Evolutionary conservation across 1,139 yeast genomes (phyloP), one percentile per base, ranked within the genome.

Genomic region (Magnusiomyces suaveolens): DNA sequence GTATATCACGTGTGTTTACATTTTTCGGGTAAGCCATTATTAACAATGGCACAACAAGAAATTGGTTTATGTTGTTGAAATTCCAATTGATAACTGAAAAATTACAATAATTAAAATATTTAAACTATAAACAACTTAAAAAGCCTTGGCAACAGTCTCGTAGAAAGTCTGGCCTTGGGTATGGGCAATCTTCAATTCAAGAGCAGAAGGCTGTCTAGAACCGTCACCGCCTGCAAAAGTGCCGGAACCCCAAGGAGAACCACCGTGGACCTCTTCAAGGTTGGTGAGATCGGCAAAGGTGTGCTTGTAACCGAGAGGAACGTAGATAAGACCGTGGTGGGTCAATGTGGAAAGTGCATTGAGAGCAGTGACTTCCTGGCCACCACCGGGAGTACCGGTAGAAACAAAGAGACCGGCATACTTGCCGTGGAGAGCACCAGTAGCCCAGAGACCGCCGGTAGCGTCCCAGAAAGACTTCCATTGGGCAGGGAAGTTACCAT

Each of bases 241-340:
- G 66, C 95, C 95, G 52, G 95, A 88, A 72, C 95, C 95, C 89
- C 92, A 87, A 56, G 95, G 80, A 55, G 92, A 82, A 61, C 85
- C 85, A 68, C 95, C 95, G 68, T 84, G 94, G 56, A 81, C 79
- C 74, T 85, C 89, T 21, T 75, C 76, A 57, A 86, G 69, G 71
- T 78, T 77, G 58, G 86, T 70, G 60, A 83, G 69, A 62, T 78
- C 77, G 50, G 78, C 76, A 71, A 82, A 82, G 46, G 78, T 76
- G 63, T 78, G 72, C 63, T 80, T 82, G 76, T 82, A 86, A 66
- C 95, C 95, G 63, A 87, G 77, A 66, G 95, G 95, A 55, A 87
- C 83, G 68, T 67, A 87, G 62, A 83, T 79, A 68, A 86, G 77
- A 67, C 95, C 95, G 64, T 87, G 95, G 70, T 87, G 95, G 57